A percentile compares a stretch with the other conserved stretches of the same genome.
phyloP scores from a whole-genome alignment of 164 flowering plant species.

The Umbellularia californica region DNA sequence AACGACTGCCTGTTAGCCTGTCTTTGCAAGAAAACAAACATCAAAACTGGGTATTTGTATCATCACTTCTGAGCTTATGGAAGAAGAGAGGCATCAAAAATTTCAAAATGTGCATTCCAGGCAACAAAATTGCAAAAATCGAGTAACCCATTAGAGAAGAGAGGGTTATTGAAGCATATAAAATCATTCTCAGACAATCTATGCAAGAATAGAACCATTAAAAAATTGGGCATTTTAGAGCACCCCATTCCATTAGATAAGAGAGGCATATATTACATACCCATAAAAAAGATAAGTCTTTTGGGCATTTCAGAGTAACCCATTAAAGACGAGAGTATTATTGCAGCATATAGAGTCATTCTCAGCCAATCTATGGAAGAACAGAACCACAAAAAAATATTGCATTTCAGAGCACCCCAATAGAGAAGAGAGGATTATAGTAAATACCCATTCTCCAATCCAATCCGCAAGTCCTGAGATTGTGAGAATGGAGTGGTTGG shows the following conservation, averaged over 20 bases:
- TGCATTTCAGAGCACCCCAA: neutral
- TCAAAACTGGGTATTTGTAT: neutral
- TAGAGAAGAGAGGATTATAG: neutral
- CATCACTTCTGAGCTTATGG: neutral
- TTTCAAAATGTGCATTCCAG: neutral
- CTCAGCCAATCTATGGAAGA: neutral
- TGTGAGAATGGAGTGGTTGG: constrained; percentile 85
- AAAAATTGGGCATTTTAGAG: too few relatives aligned
- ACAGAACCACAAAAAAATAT: neutral
- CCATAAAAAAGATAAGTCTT: too few relatives aligned
- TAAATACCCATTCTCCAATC: constrained; percentile 73
- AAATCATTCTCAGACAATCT: too few relatives aligned
- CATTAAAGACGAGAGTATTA: too few relatives aligned
- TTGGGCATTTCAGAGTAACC: too few relatives aligned
- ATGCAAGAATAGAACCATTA: neutral
- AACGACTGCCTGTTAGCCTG: neutral
- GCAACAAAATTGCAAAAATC: neutral
- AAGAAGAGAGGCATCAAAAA: neutral
- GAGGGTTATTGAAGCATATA: neutral
- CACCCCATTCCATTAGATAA: too few relatives aligned
- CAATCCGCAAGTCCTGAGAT: constrained; percentile 63
- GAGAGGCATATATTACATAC: too few relatives aligned
- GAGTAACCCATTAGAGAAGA: neutral
- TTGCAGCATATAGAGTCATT: too few relatives aligned
- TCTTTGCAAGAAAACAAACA: neutral